Percentiles rank a stretch among this genome's conserved stretches.
phyloP scores from a whole-genome alignment of 345 rosid species.

The Euphorbia peplus region DNA sequence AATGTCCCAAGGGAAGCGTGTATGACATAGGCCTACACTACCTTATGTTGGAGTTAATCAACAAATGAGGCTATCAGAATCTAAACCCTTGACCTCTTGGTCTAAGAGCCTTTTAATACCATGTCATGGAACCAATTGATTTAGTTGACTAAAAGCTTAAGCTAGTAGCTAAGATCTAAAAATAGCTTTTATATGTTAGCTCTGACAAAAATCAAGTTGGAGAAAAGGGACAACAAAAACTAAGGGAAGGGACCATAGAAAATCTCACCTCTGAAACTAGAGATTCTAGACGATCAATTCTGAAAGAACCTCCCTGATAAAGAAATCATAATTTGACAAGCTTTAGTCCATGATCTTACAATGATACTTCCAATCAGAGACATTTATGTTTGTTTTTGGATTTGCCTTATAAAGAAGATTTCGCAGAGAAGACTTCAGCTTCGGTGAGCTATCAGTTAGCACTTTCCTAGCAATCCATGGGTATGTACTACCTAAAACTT shows the following conservation, averaged over 20 bases:
- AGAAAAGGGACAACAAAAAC: neutral
- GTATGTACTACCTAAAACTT: constrained; percentile 91
- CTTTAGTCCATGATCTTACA: neutral
- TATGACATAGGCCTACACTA: no score
- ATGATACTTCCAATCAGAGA: neutral
- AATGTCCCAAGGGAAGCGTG: no score
- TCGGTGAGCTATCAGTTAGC: constrained; percentile 79
- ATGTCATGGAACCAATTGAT: no score
- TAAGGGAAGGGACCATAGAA: constrained; percentile 10
- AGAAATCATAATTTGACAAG: constrained; percentile 6
- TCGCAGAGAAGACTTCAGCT: constrained; percentile 68
- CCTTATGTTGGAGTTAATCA: no score
- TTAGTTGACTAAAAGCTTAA: no score
- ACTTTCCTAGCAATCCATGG: constrained; percentile 98
- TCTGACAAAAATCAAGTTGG: neutral
- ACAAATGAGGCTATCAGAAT: no score
- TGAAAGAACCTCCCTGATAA: constrained; percentile 77
- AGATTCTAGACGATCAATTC: constrained; percentile 91
- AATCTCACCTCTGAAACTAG: constrained; percentile 73
- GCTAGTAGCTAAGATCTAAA: no score
- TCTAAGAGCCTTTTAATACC: no score
- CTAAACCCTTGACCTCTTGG: no score
- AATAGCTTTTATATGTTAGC: no score
- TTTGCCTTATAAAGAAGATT: constrained; percentile 78
- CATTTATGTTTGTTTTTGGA: neutral